Evolutionary conservation across 2,329 filamentous ascomycete species (phyloP).

Genomic region (Botrytis pseudocinerea): DNA sequence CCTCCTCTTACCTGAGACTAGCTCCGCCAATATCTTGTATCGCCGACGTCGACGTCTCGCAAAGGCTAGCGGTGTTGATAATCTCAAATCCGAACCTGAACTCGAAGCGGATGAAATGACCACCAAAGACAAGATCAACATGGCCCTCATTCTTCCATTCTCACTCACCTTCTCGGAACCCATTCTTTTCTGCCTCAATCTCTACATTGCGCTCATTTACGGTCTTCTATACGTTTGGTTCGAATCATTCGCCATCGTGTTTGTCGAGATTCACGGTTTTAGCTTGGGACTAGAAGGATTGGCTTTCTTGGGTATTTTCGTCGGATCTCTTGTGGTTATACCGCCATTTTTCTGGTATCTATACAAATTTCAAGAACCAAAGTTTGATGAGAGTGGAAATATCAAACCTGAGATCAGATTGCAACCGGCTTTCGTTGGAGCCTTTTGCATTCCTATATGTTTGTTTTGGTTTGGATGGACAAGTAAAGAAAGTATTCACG

Average conservation of each 20-base stretch:
- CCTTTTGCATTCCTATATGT: conserved; percentile 55
- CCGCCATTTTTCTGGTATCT: conserved; percentile 51
- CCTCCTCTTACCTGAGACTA: conserved; percentile 64
- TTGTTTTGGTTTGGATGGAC: conserved; percentile 60
- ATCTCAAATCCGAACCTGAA: conserved; percentile 62
- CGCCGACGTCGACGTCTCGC: conserved; percentile 60
- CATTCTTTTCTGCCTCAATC: conserved; percentile 59
- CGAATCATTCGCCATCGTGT: conserved; percentile 62
- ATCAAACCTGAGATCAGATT: conserved; percentile 54
- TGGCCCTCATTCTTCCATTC: conserved; percentile 59
- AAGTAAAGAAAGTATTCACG: conserved; percentile 42
- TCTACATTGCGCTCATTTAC: conserved; percentile 63
- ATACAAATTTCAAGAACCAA: conserved; percentile 49
- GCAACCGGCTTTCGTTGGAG: conserved; percentile 53
- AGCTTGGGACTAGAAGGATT: conserved; percentile 57
- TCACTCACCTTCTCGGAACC: conserved; percentile 61
- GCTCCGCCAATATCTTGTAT: conserved; percentile 57
- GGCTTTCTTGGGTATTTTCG: conserved; percentile 57
- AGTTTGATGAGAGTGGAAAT: conserved; percentile 50
- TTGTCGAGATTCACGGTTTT: conserved; percentile 59
- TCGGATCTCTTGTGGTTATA: conserved; percentile 54
- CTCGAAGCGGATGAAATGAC: conserved; percentile 58
- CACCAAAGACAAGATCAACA: conserved; percentile 48
- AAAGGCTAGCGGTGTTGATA: conserved; percentile 53
- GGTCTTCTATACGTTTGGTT: conserved; percentile 64